Base-by-base conservation (phyloP, 768 basidiomycete genomes). In the Rhodotorula kratochvilovae region DNA sequence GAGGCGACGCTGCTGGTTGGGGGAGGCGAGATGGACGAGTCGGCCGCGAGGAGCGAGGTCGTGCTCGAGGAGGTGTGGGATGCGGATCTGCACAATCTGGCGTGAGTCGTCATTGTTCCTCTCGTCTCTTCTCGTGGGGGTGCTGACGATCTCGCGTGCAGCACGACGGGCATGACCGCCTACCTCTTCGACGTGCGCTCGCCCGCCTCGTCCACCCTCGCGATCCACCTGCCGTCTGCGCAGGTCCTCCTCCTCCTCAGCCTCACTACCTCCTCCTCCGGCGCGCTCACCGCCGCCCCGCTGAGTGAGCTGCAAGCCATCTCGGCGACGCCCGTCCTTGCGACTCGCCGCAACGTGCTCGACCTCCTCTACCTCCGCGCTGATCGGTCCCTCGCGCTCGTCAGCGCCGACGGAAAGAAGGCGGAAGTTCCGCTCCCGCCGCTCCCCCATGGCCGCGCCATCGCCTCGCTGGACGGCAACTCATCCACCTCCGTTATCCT, bases 341-440 rank as follows among this genome's bases (percentile, higher is more conserved):
- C 87, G 1, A 89, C 88, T 7, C 86, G 92, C n/a, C 15, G 17
- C 5, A 2, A 3, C 25, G 83, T 91, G 25, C 83, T 83, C 78
- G 93, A 96, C 79, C 81, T 92, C 16, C 80, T 94, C 12, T 35
- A 46, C 60, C n/a, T 35, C 23, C 21, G 31, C 21, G 33, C 45
- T 1, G 60, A 46, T 21, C 12, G 33, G 10, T 31, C 31, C 15
- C 45, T 46, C 31, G 29, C 63, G 60, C 31, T 71, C 83, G 23
- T 79, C 81, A 15, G 89, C 85, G 1, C 76, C 50, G 50, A 39
- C 11, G 48, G 51, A 11, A 31, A 39, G 10, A 51, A 51, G 6
- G 19, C 51, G 13, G 48, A 29, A 54, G n/a, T 64, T 17, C 36
- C 39, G 1, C 6, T 27, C 16, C 53, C 60, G 5, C 15, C 42